Conservation (phyloP, 73 alveolate species). For the Uronychia binucleata region DNA sequence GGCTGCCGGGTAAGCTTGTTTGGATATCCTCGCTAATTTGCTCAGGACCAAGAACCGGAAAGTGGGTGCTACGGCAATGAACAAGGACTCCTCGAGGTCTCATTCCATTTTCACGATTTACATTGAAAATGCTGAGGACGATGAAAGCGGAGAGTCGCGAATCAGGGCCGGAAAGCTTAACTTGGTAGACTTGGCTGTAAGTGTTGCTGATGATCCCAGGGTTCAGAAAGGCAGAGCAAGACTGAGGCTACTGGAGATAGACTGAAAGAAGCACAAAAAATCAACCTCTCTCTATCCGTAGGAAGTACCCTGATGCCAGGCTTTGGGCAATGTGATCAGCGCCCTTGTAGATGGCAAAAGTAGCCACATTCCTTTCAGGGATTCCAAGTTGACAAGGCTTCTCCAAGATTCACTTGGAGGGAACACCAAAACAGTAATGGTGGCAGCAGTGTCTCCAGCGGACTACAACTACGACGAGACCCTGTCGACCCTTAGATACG, state of each 20-base stretch:
- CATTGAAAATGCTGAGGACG: conserved; percentile 87
- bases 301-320: no score
- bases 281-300: conserved; percentile 86
- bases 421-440: conserved; percentile 97
- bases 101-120: conserved; percentile 92
- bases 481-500: conserved; percentile 94
- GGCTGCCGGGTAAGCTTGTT: conserved; percentile 81
- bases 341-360: conserved; percentile 81
- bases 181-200: conserved; percentile 87
- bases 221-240: conserved; percentile 90
- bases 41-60: conserved; percentile 77
- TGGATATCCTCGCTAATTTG: no score
- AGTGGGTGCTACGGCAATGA: conserved; percentile 93
- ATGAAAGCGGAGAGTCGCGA: conserved; percentile 69
- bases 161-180: conserved; percentile 70
- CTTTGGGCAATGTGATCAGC: conserved; percentile 88
- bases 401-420: conserved; percentile 97
- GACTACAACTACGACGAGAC: conserved; percentile 97
- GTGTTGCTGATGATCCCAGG: no score
- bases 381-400: conserved; percentile 71
- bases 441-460: conserved; percentile 97
- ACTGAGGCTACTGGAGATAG: conserved; percentile 92
- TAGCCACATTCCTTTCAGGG: conserved; percentile 76
- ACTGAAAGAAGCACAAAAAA: conserved; percentile 89
- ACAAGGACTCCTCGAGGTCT: conserved; percentile 88